These are phyloP conservation scores for Carex scoparia DNA, from an alignment of 176 grass and related monocot genomes.

Conservation along the genomic window DNA sequence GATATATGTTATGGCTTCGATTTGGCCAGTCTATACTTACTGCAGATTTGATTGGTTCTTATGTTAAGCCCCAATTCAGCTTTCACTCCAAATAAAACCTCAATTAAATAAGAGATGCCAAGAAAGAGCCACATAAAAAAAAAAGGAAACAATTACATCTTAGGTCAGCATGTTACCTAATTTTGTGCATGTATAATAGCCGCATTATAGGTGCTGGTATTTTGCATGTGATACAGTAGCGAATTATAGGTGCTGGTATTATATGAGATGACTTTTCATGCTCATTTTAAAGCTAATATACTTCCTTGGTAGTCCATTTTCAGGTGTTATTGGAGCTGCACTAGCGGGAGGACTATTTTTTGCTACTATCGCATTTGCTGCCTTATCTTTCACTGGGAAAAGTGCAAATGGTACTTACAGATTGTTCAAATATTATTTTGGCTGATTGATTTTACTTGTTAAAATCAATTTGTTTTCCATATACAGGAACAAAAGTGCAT, in stretches of 20 bases:
- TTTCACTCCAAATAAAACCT: background rate
- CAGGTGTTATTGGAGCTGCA: constrained; percentile 66
- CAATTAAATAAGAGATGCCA: background rate
- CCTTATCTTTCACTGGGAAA: constrained; percentile 39
- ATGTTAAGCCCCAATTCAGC: background rate
- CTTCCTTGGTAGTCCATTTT: constrained; percentile 53
- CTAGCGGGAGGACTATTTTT: constrained; percentile 71
- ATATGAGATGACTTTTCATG: background rate
- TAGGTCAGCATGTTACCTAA: background rate
- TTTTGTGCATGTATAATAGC: background rate
- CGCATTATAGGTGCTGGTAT: background rate
- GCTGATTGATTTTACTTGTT: background rate
- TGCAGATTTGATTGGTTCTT: background rate
- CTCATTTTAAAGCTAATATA: constrained; percentile 35
- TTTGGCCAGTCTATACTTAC: background rate
- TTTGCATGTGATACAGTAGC: background rate
- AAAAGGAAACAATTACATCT: background rate
- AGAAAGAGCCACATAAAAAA: background rate
- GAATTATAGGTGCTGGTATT: background rate
- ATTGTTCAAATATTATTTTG: background rate
- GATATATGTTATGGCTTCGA: background rate
- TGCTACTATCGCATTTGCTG: constrained; percentile 54
- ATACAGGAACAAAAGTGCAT: constrained; percentile 40
- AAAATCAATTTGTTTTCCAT: constrained; percentile 4
- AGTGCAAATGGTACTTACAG: constrained; percentile 34